phyloP scores from a whole-genome alignment of 106 monocot genomes.

The Phalaenopsis aphrodite region DNA sequence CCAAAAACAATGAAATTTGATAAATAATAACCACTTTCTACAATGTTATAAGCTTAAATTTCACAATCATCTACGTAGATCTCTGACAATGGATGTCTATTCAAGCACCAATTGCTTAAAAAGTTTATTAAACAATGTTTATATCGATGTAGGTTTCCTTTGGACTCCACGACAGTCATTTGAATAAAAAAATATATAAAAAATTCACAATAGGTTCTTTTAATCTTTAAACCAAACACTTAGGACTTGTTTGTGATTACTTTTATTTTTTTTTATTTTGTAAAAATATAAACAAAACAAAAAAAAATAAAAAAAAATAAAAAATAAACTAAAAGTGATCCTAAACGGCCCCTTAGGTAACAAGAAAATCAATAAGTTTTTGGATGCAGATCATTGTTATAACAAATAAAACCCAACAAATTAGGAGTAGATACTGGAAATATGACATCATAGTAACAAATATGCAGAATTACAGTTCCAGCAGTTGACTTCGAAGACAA shows the following conservation, averaged over 20 bases:
- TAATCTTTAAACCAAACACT: too few relatives aligned
- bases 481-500: constrained; percentile 74
- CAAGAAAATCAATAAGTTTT: not conserved
- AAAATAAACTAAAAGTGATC: too few relatives aligned
- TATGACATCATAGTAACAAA: constrained; percentile 4
- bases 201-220: not conserved
- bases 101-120: not conserved
- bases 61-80: not conserved
- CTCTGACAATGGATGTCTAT: not conserved
- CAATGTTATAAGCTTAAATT: not conserved
- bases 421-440: not conserved
- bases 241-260: too few relatives aligned
- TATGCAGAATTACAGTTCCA: constrained; percentile 41
- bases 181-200: not conserved
- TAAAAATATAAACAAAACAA: too few relatives aligned
- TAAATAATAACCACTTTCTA: not conserved
- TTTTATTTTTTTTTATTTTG: too few relatives aligned
- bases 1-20: not conserved
- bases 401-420: not conserved
- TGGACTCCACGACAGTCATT: not conserved
- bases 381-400: not conserved
- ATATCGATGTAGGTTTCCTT: not conserved
- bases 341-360: not conserved
- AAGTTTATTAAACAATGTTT: not conserved
- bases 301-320: too few relatives aligned